Conservation (phyloP, 306 rosid genomes). For the Vigna hirtella region DNA sequence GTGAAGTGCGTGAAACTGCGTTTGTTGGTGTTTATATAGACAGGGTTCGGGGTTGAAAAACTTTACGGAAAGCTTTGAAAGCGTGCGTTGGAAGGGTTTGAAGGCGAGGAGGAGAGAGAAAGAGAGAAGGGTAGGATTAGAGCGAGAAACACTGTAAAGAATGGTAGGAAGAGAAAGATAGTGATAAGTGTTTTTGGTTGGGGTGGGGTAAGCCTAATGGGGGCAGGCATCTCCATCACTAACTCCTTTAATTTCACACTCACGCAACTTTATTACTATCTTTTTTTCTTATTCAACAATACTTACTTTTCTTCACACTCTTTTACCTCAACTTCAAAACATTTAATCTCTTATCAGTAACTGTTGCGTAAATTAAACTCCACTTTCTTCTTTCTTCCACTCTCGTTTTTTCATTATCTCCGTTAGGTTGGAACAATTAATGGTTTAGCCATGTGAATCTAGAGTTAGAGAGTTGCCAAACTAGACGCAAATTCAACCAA, state of each 20-base stretch:
- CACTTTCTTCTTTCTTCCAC: background rate
- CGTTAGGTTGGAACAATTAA: constrained; percentile 4
- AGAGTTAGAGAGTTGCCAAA: background rate
- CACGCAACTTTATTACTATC: background rate
- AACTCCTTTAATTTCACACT: constrained; percentile 35
- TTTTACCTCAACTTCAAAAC: too few species aligned
- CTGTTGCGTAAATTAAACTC: background rate
- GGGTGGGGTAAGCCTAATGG: constrained; percentile 34
- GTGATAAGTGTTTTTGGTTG: constrained; percentile 40
- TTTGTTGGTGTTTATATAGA: constrained; percentile 35
- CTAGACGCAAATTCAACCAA: too few species aligned
- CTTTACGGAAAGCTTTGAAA: constrained; percentile 49
- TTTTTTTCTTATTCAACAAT: too few species aligned
- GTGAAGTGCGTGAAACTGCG: constrained; percentile 47
- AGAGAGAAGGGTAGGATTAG: constrained; percentile 28
- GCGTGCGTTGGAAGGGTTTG: constrained; percentile 58
- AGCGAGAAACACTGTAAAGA: background rate
- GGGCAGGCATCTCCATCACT: constrained; percentile 29
- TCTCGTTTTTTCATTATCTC: background rate
- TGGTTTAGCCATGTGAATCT: background rate
- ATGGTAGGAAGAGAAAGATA: constrained; percentile 34
- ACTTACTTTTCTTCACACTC: too few species aligned
- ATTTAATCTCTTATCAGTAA: background rate
- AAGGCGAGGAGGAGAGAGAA: background rate
- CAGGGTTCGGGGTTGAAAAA: background rate